Evolutionary conservation across 129 eudicot genomes (phyloP).

Genomic region (Lactuca sativa): DNA sequence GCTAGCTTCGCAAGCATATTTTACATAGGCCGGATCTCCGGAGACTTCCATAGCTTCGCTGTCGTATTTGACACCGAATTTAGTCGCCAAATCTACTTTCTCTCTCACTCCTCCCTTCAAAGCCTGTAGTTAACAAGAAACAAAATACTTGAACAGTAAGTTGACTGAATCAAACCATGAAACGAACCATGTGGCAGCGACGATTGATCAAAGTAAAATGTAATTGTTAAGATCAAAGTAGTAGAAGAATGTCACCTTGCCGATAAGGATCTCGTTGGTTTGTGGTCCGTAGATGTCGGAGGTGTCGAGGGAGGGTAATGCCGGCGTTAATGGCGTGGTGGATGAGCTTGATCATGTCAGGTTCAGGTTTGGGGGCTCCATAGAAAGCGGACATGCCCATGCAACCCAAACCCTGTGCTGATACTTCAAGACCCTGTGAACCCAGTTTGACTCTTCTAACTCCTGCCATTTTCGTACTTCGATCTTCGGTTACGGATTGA

Average conservation of each 20-base stretch:
- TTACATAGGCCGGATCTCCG: constrained; percentile 45
- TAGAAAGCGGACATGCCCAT: not conserved
- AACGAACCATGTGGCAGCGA: not conserved
- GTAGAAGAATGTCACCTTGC: constrained; percentile 28
- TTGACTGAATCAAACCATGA: not conserved
- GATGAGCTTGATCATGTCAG: not conserved
- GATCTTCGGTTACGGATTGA: not conserved
- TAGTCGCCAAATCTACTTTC: constrained; percentile 46
- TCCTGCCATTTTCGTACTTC: not conserved
- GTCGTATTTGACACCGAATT: constrained; percentile 36
- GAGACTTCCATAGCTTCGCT: constrained; percentile 19
- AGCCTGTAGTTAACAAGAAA: constrained; percentile 28
- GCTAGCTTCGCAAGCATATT: constrained; percentile 58
- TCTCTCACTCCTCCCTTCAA: constrained; percentile 42
- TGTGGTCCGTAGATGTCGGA: constrained; percentile 53
- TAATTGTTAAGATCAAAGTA: no score
- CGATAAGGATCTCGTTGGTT: constrained; percentile 51
- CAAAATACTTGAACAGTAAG: not conserved
- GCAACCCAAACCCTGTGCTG: constrained; percentile 16
- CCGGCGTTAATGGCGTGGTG: constrained; percentile 41
- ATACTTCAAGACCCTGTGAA: constrained; percentile 21
- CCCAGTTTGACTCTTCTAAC: constrained; percentile 7
- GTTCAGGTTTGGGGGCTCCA: not conserved
- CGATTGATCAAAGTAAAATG: not conserved
- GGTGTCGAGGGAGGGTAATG: constrained; percentile 50